Evolutionary conservation across 2,329 filamentous ascomycete genomes (phyloP).

Genomic region (Chaetomium sp.): DNA sequence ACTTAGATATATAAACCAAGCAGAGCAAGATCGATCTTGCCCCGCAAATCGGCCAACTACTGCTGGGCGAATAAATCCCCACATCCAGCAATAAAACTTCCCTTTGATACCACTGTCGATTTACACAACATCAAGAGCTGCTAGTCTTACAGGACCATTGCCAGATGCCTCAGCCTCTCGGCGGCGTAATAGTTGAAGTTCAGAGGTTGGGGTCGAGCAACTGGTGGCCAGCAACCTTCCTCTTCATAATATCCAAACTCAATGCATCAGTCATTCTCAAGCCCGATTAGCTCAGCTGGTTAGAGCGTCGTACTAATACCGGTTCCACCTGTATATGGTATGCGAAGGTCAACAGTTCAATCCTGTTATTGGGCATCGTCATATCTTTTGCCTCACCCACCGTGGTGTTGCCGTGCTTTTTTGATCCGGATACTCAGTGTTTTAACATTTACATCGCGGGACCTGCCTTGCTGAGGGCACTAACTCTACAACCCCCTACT

Average conservation of each 20-base stretch:
- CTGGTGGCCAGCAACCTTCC: too few species aligned
- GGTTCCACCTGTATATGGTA: constrained; percentile 14
- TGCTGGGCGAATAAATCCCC: neutral
- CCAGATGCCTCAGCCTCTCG: neutral
- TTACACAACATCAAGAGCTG: neutral
- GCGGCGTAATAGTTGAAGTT: neutral
- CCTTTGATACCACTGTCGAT: neutral
- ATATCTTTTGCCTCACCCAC: constrained; percentile 16
- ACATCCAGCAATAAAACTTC: neutral
- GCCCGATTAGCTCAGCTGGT: constrained; percentile 31
- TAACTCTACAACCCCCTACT: neutral
- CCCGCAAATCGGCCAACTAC: neutral
- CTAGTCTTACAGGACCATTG: neutral
- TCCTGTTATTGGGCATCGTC: constrained; percentile 30
- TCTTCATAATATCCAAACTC: neutral
- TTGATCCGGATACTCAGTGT: neutral
- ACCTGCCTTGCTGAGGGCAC: neutral
- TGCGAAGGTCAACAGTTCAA: constrained; percentile 32
- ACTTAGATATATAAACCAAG: neutral
- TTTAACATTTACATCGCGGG: too few species aligned
- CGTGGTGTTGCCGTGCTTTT: neutral
- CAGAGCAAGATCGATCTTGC: neutral
- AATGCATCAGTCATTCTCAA: neutral
- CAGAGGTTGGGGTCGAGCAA: neutral
- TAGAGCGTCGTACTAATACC: constrained; percentile 31